A percentile compares a stretch with the other conserved stretches of the same genome.
Conservation (phyloP, 148 eudicot genomes). For the Arctostaphylos glauca region DNA sequence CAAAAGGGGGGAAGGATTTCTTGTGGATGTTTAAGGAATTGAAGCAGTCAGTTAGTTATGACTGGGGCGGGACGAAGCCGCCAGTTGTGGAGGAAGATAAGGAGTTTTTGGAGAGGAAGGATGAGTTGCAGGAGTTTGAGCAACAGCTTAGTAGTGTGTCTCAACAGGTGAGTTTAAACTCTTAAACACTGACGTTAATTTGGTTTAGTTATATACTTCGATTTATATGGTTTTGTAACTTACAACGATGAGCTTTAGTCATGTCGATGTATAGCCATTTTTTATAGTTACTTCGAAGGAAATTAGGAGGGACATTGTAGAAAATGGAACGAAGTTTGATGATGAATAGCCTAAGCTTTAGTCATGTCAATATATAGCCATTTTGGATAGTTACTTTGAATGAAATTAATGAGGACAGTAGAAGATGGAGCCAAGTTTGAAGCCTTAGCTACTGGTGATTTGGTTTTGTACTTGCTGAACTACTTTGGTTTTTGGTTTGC, state of each 20-base stretch:
- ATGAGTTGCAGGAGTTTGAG: slow-evolving; percentile 53
- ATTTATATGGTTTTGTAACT: background rate
- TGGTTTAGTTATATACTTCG: background rate
- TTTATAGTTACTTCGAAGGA: background rate
- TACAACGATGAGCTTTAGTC: slow-evolving; percentile 5
- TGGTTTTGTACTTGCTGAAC: background rate
- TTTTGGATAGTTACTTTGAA: background rate
- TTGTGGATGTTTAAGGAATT: slow-evolving; percentile 66
- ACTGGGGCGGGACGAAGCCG: slow-evolving; percentile 61
- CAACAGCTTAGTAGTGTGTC: slow-evolving; percentile 50
- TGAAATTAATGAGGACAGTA: background rate
- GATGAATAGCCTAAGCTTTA: background rate
- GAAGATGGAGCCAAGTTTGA: background rate
- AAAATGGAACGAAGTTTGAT: background rate
- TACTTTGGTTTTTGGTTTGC: too few species aligned
- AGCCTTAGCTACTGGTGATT: background rate
- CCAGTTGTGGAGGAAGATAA: slow-evolving; percentile 56
- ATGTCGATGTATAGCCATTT: background rate
- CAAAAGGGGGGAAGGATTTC: slow-evolving; percentile 60
- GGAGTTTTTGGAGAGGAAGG: slow-evolving; percentile 54
- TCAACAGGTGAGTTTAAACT: slow-evolving; percentile 37
- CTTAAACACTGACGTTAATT: background rate
- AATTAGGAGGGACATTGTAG: background rate
- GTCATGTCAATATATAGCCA: background rate
- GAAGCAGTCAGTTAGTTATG: slow-evolving; percentile 63